A percentile compares a stretch with the other conserved stretches of the same genome.
Conservation (phyloP, 1,284 basidiomycete genomes). For the Stereum hirsutum region DNA sequence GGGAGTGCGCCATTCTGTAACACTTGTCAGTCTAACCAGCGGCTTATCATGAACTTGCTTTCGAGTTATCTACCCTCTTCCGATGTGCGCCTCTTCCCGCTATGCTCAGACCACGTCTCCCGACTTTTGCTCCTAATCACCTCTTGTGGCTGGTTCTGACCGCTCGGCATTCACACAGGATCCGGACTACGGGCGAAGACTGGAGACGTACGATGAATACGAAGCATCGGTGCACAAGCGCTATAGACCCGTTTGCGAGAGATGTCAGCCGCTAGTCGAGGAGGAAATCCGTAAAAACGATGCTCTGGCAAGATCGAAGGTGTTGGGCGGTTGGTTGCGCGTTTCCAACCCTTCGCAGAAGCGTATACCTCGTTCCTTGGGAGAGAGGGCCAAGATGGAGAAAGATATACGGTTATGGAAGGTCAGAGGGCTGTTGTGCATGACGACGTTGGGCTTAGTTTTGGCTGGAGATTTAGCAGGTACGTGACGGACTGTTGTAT, state of each 20-base stretch:
- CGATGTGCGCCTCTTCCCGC: conserved; percentile 22
- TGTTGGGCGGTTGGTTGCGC: conserved; percentile 59
- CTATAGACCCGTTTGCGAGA: conserved; percentile 78
- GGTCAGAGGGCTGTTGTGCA: conserved; percentile 55
- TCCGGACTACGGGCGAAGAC: conserved; percentile 55
- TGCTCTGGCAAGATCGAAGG: conserved; percentile 72
- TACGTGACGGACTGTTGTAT: conserved; percentile 17
- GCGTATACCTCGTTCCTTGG: conserved; percentile 28
- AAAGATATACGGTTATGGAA: conserved; percentile 49
- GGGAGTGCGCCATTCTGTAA: conserved; percentile 68
- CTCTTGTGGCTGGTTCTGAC: too few relatives aligned
- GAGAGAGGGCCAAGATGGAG: conserved; percentile 30
- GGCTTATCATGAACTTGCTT: conserved; percentile 75
- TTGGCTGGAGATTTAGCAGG: conserved; percentile 35
- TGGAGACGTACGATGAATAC: conserved; percentile 62
- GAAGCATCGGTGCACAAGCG: conserved; percentile 65
- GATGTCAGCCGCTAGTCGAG: conserved; percentile 71
- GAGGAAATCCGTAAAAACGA: conserved; percentile 72
- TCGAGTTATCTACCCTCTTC: conserved; percentile 78
- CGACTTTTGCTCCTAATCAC: conserved; percentile 1
- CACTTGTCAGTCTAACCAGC: conserved; percentile 85
- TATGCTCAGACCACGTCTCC: background rate
- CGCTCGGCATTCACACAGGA: conserved; percentile 41
- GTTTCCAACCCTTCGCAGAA: conserved; percentile 22
- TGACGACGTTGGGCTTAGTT: conserved; percentile 31